phyloP scores from a whole-genome alignment of 2,329 filamentous ascomycete genomes.

The Aspergillus costaricaensis region DNA sequence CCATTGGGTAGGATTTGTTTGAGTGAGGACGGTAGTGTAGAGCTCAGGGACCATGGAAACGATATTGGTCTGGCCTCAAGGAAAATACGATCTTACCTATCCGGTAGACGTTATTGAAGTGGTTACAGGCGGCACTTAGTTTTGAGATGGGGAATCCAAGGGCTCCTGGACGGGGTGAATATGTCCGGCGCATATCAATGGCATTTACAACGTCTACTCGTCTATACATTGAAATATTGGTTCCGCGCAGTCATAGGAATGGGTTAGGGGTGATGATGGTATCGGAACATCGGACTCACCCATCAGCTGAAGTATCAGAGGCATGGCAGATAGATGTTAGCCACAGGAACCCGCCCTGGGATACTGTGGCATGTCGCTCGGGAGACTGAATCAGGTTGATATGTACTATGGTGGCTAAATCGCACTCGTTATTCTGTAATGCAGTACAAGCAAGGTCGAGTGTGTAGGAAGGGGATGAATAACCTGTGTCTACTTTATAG shows the following conservation, averaged over 20 bases:
- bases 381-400: background rate
- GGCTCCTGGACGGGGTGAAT: background rate
- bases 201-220: background rate
- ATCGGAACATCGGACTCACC: background rate
- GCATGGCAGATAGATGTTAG: background rate
- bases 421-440: constrained; percentile 23
- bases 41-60: background rate
- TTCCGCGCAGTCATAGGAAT: background rate
- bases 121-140: background rate
- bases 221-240: no score
- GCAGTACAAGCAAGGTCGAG: constrained; percentile 41
- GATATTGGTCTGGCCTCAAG: background rate
- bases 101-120: constrained; percentile 1
- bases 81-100: constrained; percentile 7
- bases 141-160: background rate
- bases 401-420: constrained; percentile 24
- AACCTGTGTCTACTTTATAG: constrained; percentile 36
- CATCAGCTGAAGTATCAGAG: background rate
- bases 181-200: background rate
- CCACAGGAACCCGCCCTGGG: background rate
- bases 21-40: background rate
- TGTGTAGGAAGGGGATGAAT: constrained; percentile 41
- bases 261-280: no score
- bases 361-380: background rate
- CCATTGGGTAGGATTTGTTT: constrained; percentile 54